Conservation (phyloP, 345 rosid species). For the Lepidium sativum region DNA sequence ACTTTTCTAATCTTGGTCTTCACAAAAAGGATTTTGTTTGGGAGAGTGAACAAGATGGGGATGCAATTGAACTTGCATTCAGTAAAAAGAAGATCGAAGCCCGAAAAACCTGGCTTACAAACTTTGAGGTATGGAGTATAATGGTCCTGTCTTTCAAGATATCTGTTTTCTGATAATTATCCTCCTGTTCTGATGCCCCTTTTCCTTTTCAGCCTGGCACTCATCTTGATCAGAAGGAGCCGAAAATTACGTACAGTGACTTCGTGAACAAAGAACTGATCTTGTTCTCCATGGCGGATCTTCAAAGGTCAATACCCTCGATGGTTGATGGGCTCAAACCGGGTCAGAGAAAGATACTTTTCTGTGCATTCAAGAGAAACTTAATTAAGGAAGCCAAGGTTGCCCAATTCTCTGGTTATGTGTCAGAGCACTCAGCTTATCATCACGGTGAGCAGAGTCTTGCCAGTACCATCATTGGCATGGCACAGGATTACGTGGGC, state of each 20-base stretch:
- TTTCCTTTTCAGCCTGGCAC: constrained; percentile 71
- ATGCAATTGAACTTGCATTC: constrained; percentile 93
- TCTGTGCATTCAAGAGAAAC: constrained; percentile 79
- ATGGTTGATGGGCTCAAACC: constrained; percentile 97
- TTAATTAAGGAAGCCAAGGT: constrained; percentile 64
- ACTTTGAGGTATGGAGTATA: constrained; percentile 48
- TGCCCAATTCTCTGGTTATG: constrained; percentile 82
- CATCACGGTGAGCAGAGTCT: constrained; percentile 98
- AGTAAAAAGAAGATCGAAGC: constrained; percentile 95
- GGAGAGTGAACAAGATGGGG: constrained; percentile 75
- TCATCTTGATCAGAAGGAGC: constrained; percentile 67
- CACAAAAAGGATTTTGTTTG: constrained; percentile 90
- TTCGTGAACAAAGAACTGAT: constrained; percentile 96
- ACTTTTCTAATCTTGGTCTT: constrained; percentile 45
- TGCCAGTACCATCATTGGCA: constrained; percentile 66
- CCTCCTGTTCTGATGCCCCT: neutral
- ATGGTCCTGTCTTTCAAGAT: neutral
- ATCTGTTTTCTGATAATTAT: neutral
- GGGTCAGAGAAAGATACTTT: constrained; percentile 94
- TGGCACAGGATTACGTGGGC: constrained; percentile 96
- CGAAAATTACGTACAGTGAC: constrained; percentile 66
- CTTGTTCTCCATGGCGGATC: constrained; percentile 93
- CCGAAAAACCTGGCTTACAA: constrained; percentile 91
- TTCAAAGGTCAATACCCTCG: constrained; percentile 93
- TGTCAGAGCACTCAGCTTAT: constrained; percentile 83